Evolutionary conservation across 83 land plant genomes (phyloP).

Genomic region (Picea abies): DNA sequence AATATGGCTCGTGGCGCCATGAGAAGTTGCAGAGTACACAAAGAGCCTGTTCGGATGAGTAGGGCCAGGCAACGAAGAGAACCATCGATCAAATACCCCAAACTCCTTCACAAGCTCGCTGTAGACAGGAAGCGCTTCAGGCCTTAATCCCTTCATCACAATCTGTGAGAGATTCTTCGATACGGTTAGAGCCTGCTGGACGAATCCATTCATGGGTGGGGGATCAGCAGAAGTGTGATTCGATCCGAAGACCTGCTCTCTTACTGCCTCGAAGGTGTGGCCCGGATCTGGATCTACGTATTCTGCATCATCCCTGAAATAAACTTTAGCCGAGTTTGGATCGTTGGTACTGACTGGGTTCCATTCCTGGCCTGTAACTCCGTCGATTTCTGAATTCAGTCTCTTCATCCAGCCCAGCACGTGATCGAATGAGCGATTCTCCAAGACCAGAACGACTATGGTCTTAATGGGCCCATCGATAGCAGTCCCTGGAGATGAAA

Average conservation of each 20-base stretch:
- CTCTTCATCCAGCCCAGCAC: conserved; percentile 93
- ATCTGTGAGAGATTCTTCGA: conserved; percentile 37
- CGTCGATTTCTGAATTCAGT: conserved; percentile 66
- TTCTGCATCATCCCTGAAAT: conserved; percentile 69
- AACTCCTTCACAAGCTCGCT: conserved; percentile 62
- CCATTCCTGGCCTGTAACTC: conserved; percentile 73
- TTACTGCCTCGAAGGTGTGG: conserved; percentile 80
- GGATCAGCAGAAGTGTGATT: not conserved
- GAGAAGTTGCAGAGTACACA: conserved; percentile 89
- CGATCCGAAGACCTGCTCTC: conserved; percentile 78
- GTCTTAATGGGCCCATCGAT: conserved; percentile 44
- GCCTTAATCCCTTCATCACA: conserved; percentile 88
- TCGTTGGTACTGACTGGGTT: conserved; percentile 47
- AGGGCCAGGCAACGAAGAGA: conserved; percentile 85
- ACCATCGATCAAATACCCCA: conserved; percentile 91
- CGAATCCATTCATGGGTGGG: conserved; percentile 88
- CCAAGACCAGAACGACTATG: conserved; percentile 83
- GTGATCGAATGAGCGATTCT: conserved; percentile 96
- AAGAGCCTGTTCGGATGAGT: conserved; percentile 94
- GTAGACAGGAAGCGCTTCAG: conserved; percentile 74
- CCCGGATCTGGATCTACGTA: conserved; percentile 91
- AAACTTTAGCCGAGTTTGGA: conserved; percentile 29
- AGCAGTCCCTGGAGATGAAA: too few relatives aligned
- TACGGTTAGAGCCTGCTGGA: conserved; percentile 70
- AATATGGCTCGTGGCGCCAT: conserved; percentile 73